phyloP scores from a whole-genome alignment of 257 asterid species.

The Rehmannia glutinosa region DNA sequence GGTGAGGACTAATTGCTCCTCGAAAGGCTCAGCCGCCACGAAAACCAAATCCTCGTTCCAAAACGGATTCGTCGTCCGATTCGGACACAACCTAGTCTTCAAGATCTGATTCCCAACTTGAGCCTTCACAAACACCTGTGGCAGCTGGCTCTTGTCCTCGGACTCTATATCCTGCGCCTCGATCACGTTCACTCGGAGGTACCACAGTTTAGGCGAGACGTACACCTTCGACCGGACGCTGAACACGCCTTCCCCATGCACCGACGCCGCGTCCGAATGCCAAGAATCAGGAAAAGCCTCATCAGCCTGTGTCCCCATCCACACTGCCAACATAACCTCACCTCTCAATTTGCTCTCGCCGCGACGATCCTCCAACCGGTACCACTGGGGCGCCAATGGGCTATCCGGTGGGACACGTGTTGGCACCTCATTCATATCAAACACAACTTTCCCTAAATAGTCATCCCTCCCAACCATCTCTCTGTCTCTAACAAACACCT shows the following conservation, averaged over 20 bases:
- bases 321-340: slow-evolving; percentile 68
- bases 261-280: slow-evolving; percentile 71
- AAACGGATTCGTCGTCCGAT: slow-evolving; percentile 48
- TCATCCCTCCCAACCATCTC: slow-evolving; percentile 62
- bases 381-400: slow-evolving; percentile 82
- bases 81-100: slow-evolving; percentile 47
- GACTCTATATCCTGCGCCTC: slow-evolving; percentile 71
- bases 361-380: slow-evolving; percentile 49
- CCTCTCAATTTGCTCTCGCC: slow-evolving; percentile 46
- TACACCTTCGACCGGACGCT: slow-evolving; percentile 72
- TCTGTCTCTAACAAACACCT: slow-evolving; percentile 53
- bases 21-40: slow-evolving; percentile 81
- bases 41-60: slow-evolving; percentile 77
- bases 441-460: slow-evolving; percentile 50
- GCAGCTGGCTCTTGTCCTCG: slow-evolving; percentile 52
- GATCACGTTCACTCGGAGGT: slow-evolving; percentile 60
- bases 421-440: slow-evolving; percentile 74
- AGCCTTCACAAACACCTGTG: slow-evolving; percentile 60
- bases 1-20: slow-evolving; percentile 51
- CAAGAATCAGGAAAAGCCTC: slow-evolving; percentile 77
- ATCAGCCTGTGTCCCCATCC: slow-evolving; percentile 83
- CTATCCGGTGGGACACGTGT: slow-evolving; percentile 80
- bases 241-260: slow-evolving; percentile 57
- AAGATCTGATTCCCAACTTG: slow-evolving; percentile 65
- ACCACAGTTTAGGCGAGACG: slow-evolving; percentile 76